These are phyloP conservation scores for Solanum clarkiae DNA, from an alignment of 257 asterid genomes.

Conservation along the genomic window DNA sequence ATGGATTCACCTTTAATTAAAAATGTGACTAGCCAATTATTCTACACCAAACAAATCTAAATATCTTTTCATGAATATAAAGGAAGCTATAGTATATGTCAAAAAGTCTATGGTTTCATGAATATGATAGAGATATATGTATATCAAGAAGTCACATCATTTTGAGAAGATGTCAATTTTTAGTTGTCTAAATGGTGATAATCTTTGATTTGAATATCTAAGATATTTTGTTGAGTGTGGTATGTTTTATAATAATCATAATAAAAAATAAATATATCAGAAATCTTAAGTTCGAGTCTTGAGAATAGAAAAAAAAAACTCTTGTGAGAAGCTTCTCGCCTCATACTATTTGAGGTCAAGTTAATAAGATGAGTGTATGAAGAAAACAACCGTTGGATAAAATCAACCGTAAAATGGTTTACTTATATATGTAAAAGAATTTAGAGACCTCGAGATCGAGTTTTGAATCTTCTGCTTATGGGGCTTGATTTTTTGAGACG, in stretches of 20 bases:
- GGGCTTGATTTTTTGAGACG: too few species aligned
- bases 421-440: neutral
- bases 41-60: neutral
- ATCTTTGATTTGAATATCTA: neutral
- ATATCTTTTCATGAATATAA: neutral
- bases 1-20: neutral
- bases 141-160: neutral
- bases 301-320: fast-evolving
- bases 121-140: neutral
- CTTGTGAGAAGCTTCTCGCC: fast-evolving
- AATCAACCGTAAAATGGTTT: neutral
- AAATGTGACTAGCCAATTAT: neutral
- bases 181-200: neutral
- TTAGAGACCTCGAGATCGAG: neutral
- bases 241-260: neutral
- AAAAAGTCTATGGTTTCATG: neutral
- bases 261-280: neutral
- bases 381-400: neutral
- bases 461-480: too few species aligned
- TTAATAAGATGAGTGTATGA: neutral
- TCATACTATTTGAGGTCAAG: neutral
- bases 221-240: neutral
- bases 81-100: neutral
- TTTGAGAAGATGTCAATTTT: neutral
- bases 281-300: neutral